Conservation (phyloP, 1,139 yeast species). For the Pichia sp. region DNA sequence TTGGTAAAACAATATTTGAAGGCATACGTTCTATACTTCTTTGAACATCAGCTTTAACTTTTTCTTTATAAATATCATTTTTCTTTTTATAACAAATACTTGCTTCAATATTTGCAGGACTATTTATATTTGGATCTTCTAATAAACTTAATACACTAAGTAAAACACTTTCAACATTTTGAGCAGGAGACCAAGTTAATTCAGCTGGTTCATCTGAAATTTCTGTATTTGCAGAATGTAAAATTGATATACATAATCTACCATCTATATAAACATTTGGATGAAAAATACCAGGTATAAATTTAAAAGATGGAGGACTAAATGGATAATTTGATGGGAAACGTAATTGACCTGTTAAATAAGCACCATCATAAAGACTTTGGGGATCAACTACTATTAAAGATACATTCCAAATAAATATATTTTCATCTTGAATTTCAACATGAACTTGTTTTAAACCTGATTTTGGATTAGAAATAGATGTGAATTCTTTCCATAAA, state of each 20-base stretch:
- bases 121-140: conserved; percentile 82
- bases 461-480: conserved; percentile 87
- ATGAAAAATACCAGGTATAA: conserved; percentile 92
- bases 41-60: conserved; percentile 78
- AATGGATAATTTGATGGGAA: conserved; percentile 91
- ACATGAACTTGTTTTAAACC: conserved; percentile 86
- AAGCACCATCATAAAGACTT: conserved; percentile 90
- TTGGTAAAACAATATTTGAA: conserved; percentile 77
- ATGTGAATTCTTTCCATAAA: conserved; percentile 88
- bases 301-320: conserved; percentile 90
- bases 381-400: conserved; percentile 89
- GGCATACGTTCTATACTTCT: conserved; percentile 83
- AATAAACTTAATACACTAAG: conserved; percentile 83
- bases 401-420: conserved; percentile 89
- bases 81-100: conserved; percentile 86
- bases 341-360: conserved; percentile 86
- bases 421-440: conserved; percentile 83
- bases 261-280: conserved; percentile 97
- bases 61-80: conserved; percentile 70
- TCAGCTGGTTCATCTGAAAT: conserved; percentile 88
- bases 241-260: conserved; percentile 83
- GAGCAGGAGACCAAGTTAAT: conserved; percentile 97
- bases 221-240: conserved; percentile 73
- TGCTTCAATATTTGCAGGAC: conserved; percentile 97
- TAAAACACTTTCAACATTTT: conserved; percentile 86